A percentile compares a stretch with the other conserved stretches of the same genome.
These are phyloP conservation scores for Afroboletus lepidellus DNA, from an alignment of 1,284 basidiomycete species.

Conservation along the genomic window DNA sequence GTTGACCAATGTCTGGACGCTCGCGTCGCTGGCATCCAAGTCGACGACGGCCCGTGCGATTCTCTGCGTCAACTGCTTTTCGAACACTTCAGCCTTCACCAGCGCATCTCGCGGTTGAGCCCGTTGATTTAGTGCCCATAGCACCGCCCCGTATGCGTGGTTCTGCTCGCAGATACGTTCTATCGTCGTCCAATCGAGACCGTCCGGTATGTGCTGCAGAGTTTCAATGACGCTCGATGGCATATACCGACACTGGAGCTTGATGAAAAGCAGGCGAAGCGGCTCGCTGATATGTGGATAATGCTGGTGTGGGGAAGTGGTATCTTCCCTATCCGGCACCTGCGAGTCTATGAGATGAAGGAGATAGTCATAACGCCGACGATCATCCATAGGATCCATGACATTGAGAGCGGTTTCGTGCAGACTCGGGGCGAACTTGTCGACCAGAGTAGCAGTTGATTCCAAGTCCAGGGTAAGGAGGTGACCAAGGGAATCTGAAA, in stretches of 20 bases:
- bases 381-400: constrained; percentile 45
- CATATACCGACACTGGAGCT: constrained; percentile 72
- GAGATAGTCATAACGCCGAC: constrained; percentile 76
- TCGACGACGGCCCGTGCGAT: constrained; percentile 43
- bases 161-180: constrained; percentile 65
- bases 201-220: constrained; percentile 50
- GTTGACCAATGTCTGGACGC: constrained; percentile 36
- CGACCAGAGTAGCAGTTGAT: constrained; percentile 74
- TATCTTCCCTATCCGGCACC: constrained; percentile 45
- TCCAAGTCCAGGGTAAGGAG: constrained; percentile 64
- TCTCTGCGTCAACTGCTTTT: constrained; percentile 52
- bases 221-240: constrained; percentile 66
- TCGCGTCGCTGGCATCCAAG: constrained; percentile 24
- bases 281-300: constrained; percentile 42
- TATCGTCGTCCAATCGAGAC: constrained; percentile 60
- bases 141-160: constrained; percentile 70
- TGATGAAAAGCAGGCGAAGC: constrained; percentile 65
- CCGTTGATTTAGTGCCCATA: constrained; percentile 78
- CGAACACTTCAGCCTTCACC: constrained; percentile 60
- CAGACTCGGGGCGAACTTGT: constrained; percentile 61
- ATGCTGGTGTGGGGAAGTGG: constrained; percentile 18
- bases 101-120: constrained; percentile 70
- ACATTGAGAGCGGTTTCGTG: constrained; percentile 60
- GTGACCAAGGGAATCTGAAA: constrained; percentile 59
- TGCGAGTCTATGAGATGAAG: constrained; percentile 65